Evolutionary conservation across 2,329 filamentous ascomycete species (phyloP).

Genomic region (Cladophialophora chaetospira): DNA sequence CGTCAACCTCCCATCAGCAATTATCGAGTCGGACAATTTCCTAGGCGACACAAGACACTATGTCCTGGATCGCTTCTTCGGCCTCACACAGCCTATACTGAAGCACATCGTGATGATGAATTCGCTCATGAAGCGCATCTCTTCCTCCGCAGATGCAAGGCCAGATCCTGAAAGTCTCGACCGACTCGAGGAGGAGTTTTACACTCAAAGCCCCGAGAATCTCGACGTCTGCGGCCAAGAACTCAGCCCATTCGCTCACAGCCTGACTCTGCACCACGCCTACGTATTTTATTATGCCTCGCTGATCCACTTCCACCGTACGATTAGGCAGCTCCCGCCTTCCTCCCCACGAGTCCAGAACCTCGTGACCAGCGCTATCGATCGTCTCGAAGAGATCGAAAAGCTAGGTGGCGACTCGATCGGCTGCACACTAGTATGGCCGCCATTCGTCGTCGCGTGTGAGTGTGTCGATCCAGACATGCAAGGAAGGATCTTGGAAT

Average conservation of each 20-base stretch:
- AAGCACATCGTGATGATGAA: conserved; percentile 35
- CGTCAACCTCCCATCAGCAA: conserved; percentile 33
- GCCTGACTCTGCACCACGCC: conserved; percentile 30
- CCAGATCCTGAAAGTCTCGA: conserved; percentile 34
- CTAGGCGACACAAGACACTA: conserved; percentile 27
- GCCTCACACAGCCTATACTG: conserved; percentile 35
- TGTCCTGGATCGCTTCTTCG: conserved; percentile 37
- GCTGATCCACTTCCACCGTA: conserved; percentile 42
- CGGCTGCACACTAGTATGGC: conserved; percentile 43
- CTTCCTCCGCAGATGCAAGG: conserved; percentile 7
- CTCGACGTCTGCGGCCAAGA: conserved; percentile 22
- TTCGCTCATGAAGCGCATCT: conserved; percentile 33
- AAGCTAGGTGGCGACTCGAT: conserved; percentile 34
- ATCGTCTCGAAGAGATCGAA: conserved; percentile 40
- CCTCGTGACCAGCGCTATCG: conserved; percentile 38
- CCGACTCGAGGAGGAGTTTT: conserved; percentile 38
- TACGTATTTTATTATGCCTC: conserved; percentile 42
- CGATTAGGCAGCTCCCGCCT: conserved; percentile 33
- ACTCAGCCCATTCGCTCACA: conserved; percentile 32
- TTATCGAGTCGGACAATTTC: conserved; percentile 32
- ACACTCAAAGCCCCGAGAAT: conserved; percentile 31
- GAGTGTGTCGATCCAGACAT: conserved; percentile 37
- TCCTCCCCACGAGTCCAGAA: conserved; percentile 35
- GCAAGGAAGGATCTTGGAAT: conserved; percentile 37
- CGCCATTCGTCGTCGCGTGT: conserved; percentile 40